Evolutionary conservation across 2,329 filamentous ascomycete genomes (phyloP), one percentile per base, ranked within the genome.

Genomic region (Xylaria sp.): DNA sequence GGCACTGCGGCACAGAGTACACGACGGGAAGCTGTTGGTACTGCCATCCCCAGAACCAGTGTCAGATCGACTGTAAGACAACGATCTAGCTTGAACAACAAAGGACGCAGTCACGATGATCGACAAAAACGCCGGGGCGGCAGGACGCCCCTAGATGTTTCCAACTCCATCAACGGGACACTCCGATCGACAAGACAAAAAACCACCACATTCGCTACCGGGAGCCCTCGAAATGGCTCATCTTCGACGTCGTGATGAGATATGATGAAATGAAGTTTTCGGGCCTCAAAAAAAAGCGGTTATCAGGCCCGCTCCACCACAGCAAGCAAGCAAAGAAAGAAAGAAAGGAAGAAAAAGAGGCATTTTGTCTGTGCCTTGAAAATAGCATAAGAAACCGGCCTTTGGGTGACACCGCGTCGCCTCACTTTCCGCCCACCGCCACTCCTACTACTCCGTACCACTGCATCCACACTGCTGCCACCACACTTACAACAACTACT

Each of bases 1-100:
- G 69, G 55, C 72, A 72, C 67, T 73, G 71, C 61, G 71, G 71
- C 59, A 73, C 71, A 42, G 71, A 73, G 65, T 73, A 72, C 63
- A 69, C 68, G 49, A 69, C 67, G 50, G 71, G 70, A 55, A 72
- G 70, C 69, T 73, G 71, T 68, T 73, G 71, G 71, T 73, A 73
- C 65, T 73, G 71, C 63, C 71, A 73, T 67, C 71, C 71, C 55
- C 71, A 72, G 64, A 66, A 70, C 64, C 70, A 62, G 63, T 58
- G 62, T 60, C 60, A 67, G 52, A 46, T 57, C 54, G 44, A 10
- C 19, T 42, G 13, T 47, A 50, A 39, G 55, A 23, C 23, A 30
- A 18, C 44, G 53, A 56, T 60, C 53, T 61, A 63, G 58, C 60
- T n/a, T 57, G 44, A 46, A 44, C 60, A 30, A 30, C 23, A 30